Conservation (phyloP, 441 rosid genomes). For the Populus hybrid region DNA sequence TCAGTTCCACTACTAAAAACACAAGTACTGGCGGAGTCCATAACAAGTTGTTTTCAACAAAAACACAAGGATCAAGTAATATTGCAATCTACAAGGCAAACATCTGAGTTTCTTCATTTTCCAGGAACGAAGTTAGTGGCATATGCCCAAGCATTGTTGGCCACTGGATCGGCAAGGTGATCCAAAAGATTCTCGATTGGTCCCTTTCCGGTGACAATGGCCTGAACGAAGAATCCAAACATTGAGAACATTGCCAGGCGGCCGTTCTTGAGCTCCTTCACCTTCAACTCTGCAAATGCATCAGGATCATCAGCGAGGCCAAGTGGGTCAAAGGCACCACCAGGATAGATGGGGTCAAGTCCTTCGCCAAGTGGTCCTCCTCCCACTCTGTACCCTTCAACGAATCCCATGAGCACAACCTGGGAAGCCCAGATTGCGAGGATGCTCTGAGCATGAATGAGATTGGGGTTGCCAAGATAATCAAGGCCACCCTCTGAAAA, state of each 20-base stretch:
- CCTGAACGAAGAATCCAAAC: constrained; percentile 94
- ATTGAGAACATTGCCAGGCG: constrained; percentile 88
- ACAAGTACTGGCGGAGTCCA: constrained; percentile 17
- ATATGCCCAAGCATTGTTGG: constrained; percentile 90
- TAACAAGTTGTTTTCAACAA: constrained; percentile 5
- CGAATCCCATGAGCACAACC: constrained; percentile 84
- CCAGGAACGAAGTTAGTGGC: constrained; percentile 97
- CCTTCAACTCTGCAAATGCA: constrained; percentile 85
- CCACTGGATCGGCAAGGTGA: constrained; percentile 75
- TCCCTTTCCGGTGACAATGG: constrained; percentile 89
- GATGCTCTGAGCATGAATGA: constrained; percentile 87
- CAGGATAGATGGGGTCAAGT: constrained; percentile 82
- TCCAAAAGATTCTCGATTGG: constrained; percentile 80
- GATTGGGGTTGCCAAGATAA: constrained; percentile 87
- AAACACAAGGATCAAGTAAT: constrained; percentile 13
- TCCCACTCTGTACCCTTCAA: constrained; percentile 86
- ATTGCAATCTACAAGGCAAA: constrained; percentile 9
- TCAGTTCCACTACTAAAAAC: constrained; percentile 4
- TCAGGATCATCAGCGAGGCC: constrained; percentile 88
- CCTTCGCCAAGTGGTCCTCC: constrained; percentile 94
- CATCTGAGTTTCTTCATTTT: constrained; percentile 36
- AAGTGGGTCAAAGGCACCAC: constrained; percentile 88
- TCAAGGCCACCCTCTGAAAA: constrained; percentile 91
- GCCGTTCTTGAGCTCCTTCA: constrained; percentile 87
- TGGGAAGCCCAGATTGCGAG: constrained; percentile 88